Evolutionary conservation across 805 yeast genomes (phyloP), one percentile per base, ranked within the genome.

Genomic region (Millerozyma acaciae): DNA sequence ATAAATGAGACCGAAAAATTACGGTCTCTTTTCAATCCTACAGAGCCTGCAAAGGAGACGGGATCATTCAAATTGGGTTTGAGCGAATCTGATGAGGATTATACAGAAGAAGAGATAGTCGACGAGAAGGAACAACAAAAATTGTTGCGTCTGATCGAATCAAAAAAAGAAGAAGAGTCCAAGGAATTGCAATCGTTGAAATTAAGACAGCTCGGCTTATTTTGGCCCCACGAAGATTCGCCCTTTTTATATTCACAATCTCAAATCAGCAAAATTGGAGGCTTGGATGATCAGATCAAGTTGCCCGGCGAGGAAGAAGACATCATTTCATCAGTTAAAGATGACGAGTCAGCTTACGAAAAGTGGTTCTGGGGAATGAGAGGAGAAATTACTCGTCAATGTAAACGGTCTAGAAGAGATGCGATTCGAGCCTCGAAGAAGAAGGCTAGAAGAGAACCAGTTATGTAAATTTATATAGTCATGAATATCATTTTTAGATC

Each of bases 161-260:
- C 50, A 20, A 58, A 57, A 26, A 43, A 44, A 29, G 34, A 37
- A 22, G 16, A 26, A 16, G 23, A 32, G 12, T 12, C 28, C 4
- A n/a, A 12, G 5, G 24, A 27, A 13, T 20, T 23, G 12, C 26
- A 8, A 25, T 15, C 16, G 9, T 13, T 7, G 16, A 25, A 4
- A 18, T 27, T 38, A 8, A 39, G 39, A 10, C 50, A 51, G 34
- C 49, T 43, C 28, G 78, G 86, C 6, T 62, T 88, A 21, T 89
- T 90, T 56, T 90, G 94, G 72, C 63, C 81, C 2, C 97, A 90
- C 53, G 62, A 69, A 8, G 83, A 83, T 13, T 89, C 97, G 1
- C 96, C 96, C 1, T 90, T 86, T 60, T 64, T 90, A 42, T 76
- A 75, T 32, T 80, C 96, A 0, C 97, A 89, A 59, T 70, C 96